Evolutionary conservation across 129 eudicot genomes (phyloP), one percentile per base, ranked within the genome.

Genomic region (Cynara cardunculus): DNA sequence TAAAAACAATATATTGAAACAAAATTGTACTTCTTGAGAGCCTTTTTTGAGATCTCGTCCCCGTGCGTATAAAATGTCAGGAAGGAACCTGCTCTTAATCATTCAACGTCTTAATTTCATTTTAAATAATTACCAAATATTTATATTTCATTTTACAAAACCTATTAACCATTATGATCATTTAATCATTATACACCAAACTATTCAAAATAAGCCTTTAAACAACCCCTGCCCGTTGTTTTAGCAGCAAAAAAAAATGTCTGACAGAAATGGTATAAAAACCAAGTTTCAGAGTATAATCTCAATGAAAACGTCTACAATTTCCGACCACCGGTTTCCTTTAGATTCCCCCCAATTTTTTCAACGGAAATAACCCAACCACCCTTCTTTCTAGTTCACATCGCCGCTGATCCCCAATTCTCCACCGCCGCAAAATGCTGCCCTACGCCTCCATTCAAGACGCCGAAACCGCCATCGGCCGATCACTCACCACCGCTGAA

Each of bases 391-490:
- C 72, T 80, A 70, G 85, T 68, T 22, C n/a, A 53, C 85, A 22
- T 82, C 81, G 76, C 81, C 76, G 26, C 71, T 5, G 85, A 75
- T 82, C 85, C 85, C 74, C 74, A 73, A 35, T 37, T 73, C 49
- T 25, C 71, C 37, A n/a, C 78, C 66, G 26, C 78, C 69, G 10
- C 44, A 46, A 82, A 86, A 90, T 91, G 98, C 78, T 94, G 83
- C 89, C 98, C 1, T 91, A 85, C 87, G 59, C 84, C 25, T 67
- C 93, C 82, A 3, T 89, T 21, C 32, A 37, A 0, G 95, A 81
- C 62, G 98, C 98, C 16, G 93, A 86, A 22, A 24, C 90, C 78
- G 85, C 92, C 85, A 21, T 94, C 62, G 87, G 87, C 87, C 86
- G 98, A 25, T 24, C 90, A 76, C 86, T 94, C 13, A 89, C 97